Percentiles rank a stretch among this genome's conserved stretches.
These are phyloP conservation scores for Aegle marmelos DNA, from an alignment of 345 rosid species.

Conservation along the genomic window DNA sequence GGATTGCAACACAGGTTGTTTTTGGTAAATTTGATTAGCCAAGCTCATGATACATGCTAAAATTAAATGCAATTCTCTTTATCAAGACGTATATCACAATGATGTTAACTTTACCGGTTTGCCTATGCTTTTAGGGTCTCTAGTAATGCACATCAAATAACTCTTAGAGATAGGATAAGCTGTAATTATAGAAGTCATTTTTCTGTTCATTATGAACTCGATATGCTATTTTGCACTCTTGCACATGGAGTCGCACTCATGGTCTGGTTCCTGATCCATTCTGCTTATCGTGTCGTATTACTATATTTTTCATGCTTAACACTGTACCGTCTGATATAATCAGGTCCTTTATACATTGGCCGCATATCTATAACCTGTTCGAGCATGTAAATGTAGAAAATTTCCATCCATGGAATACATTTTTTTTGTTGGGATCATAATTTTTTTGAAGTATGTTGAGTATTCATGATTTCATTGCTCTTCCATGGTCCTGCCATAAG, in stretches of 20 bases:
- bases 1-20: conserved; percentile 94
- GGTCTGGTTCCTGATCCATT: neutral
- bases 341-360: neutral
- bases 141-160: neutral
- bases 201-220: neutral
- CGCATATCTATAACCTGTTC: neutral
- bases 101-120: neutral
- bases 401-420: neutral
- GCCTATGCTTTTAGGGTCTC: neutral
- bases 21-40: neutral
- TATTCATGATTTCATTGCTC: neutral
- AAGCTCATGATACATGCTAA: neutral
- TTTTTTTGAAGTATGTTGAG: no score
- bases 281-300: neutral
- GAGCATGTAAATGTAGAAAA: neutral
- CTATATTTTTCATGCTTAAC: neutral
- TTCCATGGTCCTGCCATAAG: neutral
- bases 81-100: neutral
- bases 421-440: no score
- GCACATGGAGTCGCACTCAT: neutral
- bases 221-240: neutral
- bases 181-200: neutral
- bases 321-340: neutral
- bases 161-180: neutral
- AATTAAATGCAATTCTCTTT: neutral